Base-by-base conservation (phyloP, 345 rosid species). In the Corchorus capsularis region DNA sequence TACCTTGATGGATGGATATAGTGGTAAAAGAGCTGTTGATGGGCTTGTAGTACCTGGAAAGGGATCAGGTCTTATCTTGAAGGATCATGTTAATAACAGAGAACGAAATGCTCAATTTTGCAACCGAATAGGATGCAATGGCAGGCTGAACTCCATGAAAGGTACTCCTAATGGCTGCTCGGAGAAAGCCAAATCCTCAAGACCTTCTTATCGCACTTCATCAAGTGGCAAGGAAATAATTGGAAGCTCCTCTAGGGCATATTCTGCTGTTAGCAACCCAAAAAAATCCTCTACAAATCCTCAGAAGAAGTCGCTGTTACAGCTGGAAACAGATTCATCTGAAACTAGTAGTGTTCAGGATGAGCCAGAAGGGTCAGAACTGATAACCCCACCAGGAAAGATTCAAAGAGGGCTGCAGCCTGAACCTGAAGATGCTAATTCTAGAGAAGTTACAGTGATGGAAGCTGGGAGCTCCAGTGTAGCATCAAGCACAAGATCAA, bases 241-340 rank as follows among this genome's bases (percentile, higher is more conserved):
- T 69, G 96, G 94, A 73, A 89, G 92, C 66, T 91, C 98, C 79
- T 92, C 94, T 59, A 89, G 85, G 81, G 73, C 79, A 72, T 75
- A 20, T 72, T 62, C 86, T 74, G 75, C 83, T 41, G 77, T 72
- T 65, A 78, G 27, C 78, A 89, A 60, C 35, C 75, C 84, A 8
- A 83, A 83, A 74, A 85, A 73, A 69, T 77, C 82, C 64, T 84
- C 85, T 19, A 69, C 72, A 77, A 88, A 79, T 75, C 77, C 84
- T 75, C 85, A 75, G 82, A 92, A 86, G 74, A 87, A 87, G 46
- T 74, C 53, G 0, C 46, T 88, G 78, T 80, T 86, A 76, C 91
- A 80, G 67, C 77, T 79, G 43, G 82, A 83, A 50, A 77, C 80
- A n/a, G 97, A 86, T 86, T 91, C 95, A 20, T 89, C 94, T 35